phyloP scores from a whole-genome alignment of 805 yeast species.

The Komagataella ulmi region DNA sequence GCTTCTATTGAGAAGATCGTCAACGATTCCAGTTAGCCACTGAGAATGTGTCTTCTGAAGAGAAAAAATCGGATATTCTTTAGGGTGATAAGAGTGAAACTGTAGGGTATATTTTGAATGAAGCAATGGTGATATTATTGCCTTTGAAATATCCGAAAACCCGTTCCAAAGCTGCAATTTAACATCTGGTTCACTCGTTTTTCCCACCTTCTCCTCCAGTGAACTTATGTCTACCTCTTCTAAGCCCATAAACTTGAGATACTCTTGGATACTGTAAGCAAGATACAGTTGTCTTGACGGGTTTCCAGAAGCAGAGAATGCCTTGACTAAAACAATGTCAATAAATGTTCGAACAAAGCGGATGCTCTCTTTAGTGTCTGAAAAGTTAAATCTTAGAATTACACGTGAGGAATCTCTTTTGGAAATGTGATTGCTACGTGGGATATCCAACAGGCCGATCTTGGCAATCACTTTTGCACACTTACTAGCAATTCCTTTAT shows the following conservation, averaged over 20 bases:
- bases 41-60: constrained; percentile 38
- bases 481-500: constrained; percentile 35
- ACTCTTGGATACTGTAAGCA: constrained; percentile 84
- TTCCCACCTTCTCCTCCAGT: constrained; percentile 10
- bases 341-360: constrained; percentile 53
- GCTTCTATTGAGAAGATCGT: constrained; percentile 42
- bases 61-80: constrained; percentile 54
- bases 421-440: constrained; percentile 14
- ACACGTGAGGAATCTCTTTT: constrained; percentile 15
- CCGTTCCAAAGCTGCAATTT: constrained; percentile 39
- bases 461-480: constrained; percentile 63
- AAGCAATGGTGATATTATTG: constrained; percentile 64
- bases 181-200: constrained; percentile 7
- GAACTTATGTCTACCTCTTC: constrained; percentile 8
- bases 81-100: constrained; percentile 33
- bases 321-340: constrained; percentile 60
- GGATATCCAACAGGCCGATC: constrained; percentile 63
- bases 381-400: constrained; percentile 52
- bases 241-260: constrained; percentile 48
- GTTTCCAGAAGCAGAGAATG: constrained; percentile 83
- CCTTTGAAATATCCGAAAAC: constrained; percentile 51
- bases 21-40: constrained; percentile 65
- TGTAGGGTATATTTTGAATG: constrained; percentile 56
- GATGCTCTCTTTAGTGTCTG: constrained; percentile 45
- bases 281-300: constrained; percentile 74